Base-by-base conservation (phyloP, 495 filamentous ascomycete genomes). In the Talaromyces liani region DNA sequence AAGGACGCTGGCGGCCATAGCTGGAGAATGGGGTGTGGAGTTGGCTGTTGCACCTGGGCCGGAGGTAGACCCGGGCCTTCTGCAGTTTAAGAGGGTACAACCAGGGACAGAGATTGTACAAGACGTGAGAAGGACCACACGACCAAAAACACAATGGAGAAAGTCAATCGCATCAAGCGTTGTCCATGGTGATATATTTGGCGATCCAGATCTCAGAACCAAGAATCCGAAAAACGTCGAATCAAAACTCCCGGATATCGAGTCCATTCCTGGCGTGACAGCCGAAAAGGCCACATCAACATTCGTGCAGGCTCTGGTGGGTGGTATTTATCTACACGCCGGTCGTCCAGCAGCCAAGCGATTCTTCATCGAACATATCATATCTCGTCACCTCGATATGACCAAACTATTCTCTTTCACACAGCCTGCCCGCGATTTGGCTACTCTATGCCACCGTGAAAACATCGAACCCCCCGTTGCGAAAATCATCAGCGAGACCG, bases 11-110 rank as follows among this genome's bases (percentile, higher is more conserved):
- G 75, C 84, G 27, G 76, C 84, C 1, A 82, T 97, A 64, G 82
- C 88, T 0, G 76, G 80, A 36, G 90, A 92, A 75, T 98, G 94
- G 93, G 94, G 95, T 75, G 84, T 97, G 16, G 93, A 98, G 68
- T 68, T 77, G 41, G 94, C 90, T 16, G 88, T 90, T 7, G 85
- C 83, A 36, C 93, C 94, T 1, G 93, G 92, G 22, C 87, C 84
- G 54, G 91, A 98, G 75, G 93, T 98, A 61, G 93, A 98, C 73
- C 89, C 93, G 1, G 95, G 94, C 9, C 77, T 93, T n/a, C 81
- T 98, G 47, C 95, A 98, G 72, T 94, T 91, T 76, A 80, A 78
- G 60, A 74, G 84, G 54, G 58, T 88, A 39, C 73, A 78, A 34
- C 83, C 89, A 1, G 89, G 88, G 14, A 77, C 82, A 29, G 73